Conservation (phyloP, 345 rosid genomes). For the Viola odorata region DNA sequence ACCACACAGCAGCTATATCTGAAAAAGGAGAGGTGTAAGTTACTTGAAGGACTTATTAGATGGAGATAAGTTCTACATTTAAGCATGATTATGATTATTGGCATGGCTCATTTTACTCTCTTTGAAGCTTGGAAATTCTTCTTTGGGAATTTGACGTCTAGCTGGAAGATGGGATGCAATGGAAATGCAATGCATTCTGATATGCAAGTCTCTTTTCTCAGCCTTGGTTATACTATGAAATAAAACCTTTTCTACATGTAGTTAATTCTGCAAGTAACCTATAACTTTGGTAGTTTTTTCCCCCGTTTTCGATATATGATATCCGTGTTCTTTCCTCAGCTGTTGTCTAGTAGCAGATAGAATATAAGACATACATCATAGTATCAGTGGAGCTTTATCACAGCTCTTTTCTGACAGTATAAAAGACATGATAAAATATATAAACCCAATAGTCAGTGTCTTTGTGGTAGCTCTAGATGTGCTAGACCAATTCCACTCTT, state of each 20-base stretch:
- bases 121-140: slow-evolving; percentile 46
- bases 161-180: slow-evolving; percentile 54
- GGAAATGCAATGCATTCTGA: slow-evolving; percentile 50
- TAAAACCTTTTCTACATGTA: neutral
- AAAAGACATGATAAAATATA: too few relatives aligned
- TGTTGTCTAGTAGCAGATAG: too few relatives aligned
- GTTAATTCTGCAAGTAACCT: neutral
- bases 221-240: slow-evolving; percentile 18
- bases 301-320: neutral
- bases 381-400: too few relatives aligned
- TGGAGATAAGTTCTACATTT: slow-evolving; percentile 42
- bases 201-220: slow-evolving; percentile 67
- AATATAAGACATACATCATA: too few relatives aligned
- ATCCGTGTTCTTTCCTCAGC: neutral
- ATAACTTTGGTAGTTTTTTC: neutral
- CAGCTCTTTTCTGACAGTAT: too few relatives aligned
- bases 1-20: slow-evolving; percentile 90
- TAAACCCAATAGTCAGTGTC: too few relatives aligned
- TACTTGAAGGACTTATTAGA: slow-evolving; percentile 36
- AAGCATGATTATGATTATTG: slow-evolving; percentile 44
- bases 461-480: too few relatives aligned
- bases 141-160: slow-evolving; percentile 42
- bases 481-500: too few relatives aligned
- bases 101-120: slow-evolving; percentile 42
- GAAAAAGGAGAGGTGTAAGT: slow-evolving; percentile 98